Evolutionary conservation across 495 filamentous ascomycete species (phyloP), one percentile per base, ranked within the genome.

Genomic region (Amphirosellinia nigrospora): DNA sequence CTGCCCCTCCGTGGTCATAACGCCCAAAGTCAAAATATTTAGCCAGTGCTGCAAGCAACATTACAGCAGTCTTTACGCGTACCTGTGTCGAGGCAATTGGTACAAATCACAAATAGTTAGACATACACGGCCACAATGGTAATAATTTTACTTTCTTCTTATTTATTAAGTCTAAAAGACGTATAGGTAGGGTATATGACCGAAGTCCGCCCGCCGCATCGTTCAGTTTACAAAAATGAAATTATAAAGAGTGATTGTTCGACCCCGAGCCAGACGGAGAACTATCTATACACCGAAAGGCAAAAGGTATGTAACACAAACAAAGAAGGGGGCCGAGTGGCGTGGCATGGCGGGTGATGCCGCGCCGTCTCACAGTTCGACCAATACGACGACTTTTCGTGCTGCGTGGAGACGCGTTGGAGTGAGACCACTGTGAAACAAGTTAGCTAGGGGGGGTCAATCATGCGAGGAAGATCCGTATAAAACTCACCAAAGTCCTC

Each of bases 391-490:
- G 86, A 87, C 82, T 93, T 92, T 84, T 93, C 92, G 85, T 94
- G 91, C 78, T 92, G 90, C 32, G 90, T 93, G 52, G 92, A 93
- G 69, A 93, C 91, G 81, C 93, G 91, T 84, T 95, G 92, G 74
- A 94, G 86, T 56, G 91, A 92, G 78, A 94, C 90, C 75, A 93
- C 91, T 88, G 59, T 64, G 46, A 72, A 77, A 56, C 46, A 66
- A 62, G 76, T 82, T 83, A 82, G 80, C 73, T 56, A 70, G 38
- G n/a, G 46, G 46, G 70, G 19, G 59, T 82, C 78, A 80, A 79
- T 45, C 64, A 48, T n/a, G 23, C 36, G 7, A 34, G 2, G 45
- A 28, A 2, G 71, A 32, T 43, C 6, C 50, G 66, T 26, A 63
- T 19, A 70, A 53, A 73, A 85, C 90, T 87, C 87, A 93, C 91